phyloP scores from a whole-genome alignment of 2,329 filamentous ascomycete species.

The Cladophialophora carrionii region DNA sequence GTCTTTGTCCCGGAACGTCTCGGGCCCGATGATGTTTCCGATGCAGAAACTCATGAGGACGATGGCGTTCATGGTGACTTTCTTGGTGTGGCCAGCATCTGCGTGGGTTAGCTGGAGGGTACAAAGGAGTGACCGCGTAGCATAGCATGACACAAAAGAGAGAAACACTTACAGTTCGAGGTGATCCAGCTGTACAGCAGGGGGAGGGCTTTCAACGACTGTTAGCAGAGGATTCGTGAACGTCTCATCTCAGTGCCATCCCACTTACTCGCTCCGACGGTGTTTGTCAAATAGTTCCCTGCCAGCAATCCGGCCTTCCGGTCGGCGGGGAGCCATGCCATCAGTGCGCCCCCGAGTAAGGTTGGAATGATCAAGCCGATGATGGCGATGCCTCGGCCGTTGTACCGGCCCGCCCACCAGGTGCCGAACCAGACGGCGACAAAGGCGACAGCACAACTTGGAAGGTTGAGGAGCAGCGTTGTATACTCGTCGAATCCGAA shows the following conservation, averaged over 20 bases:
- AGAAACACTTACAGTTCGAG: constrained; percentile 44
- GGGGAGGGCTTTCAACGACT: constrained; percentile 42
- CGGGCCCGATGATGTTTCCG: constrained; percentile 52
- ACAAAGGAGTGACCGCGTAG: not conserved
- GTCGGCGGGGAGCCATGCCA: constrained; percentile 44
- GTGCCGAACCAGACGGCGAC: constrained; percentile 48
- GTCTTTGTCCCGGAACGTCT: constrained; percentile 49
- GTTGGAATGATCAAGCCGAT: constrained; percentile 52
- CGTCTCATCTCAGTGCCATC: not conserved
- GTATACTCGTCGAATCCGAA: constrained; percentile 51
- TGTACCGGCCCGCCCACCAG: constrained; percentile 46
- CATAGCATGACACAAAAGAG: not conserved
- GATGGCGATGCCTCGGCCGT: constrained; percentile 50
- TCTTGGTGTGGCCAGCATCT: constrained; percentile 55
- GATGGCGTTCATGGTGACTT: constrained; percentile 54
- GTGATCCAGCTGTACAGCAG: constrained; percentile 53
- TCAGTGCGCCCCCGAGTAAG: constrained; percentile 49
- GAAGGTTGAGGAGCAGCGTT: constrained; percentile 52
- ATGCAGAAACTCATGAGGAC: constrained; percentile 50
- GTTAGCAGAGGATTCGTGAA: not conserved
- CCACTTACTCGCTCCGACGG: constrained; percentile 44
- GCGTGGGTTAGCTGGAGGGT: not conserved
- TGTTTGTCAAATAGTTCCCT: constrained; percentile 52
- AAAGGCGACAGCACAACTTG: constrained; percentile 50
- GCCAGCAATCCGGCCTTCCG: constrained; percentile 50